A percentile compares a stretch with the other conserved stretches of the same genome.
Evolutionary conservation across 176 grass and related monocot genomes (phyloP).

Genomic region (Dendrocalamus sinicus): DNA sequence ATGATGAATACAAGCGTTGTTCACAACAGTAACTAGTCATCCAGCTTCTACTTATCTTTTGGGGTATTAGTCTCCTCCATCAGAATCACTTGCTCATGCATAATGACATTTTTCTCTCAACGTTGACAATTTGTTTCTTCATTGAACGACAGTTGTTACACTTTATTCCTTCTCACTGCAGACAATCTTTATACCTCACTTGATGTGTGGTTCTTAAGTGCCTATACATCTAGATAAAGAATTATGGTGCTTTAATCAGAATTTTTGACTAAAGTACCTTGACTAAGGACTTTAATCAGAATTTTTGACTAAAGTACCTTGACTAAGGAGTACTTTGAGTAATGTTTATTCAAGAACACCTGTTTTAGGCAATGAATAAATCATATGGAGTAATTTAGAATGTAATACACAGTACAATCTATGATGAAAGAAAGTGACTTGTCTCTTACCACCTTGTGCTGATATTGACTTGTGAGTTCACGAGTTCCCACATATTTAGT

Average conservation of each 20-base stretch:
- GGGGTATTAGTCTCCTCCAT: not conserved
- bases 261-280: slow-evolving; percentile 16
- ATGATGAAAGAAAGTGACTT: slow-evolving; percentile 8
- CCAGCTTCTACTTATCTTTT: not conserved
- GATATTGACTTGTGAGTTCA: slow-evolving; percentile 23
- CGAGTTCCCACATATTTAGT: not conserved
- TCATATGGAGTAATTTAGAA: not conserved
- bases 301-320: slow-evolving; percentile 5
- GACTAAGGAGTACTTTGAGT: not conserved
- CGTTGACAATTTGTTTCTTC: not conserved
- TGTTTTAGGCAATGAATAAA: not conserved
- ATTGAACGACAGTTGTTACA: not conserved
- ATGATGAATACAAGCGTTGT: too few relatives aligned
- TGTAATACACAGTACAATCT: not conserved
- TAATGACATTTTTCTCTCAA: not conserved
- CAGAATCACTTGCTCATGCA: not conserved
- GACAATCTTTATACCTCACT: not conserved
- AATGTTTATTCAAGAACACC: slow-evolving; percentile 14
- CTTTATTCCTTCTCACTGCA: not conserved
- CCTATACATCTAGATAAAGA: slow-evolving; percentile 3
- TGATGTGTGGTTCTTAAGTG: not conserved
- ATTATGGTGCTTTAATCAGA: not conserved
- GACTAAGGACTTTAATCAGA: too few relatives aligned
- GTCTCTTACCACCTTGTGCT: not conserved
- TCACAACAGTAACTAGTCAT: not conserved